Conservation (phyloP, 2,329 filamentous ascomycete species). For the Raffaelea arxii region DNA sequence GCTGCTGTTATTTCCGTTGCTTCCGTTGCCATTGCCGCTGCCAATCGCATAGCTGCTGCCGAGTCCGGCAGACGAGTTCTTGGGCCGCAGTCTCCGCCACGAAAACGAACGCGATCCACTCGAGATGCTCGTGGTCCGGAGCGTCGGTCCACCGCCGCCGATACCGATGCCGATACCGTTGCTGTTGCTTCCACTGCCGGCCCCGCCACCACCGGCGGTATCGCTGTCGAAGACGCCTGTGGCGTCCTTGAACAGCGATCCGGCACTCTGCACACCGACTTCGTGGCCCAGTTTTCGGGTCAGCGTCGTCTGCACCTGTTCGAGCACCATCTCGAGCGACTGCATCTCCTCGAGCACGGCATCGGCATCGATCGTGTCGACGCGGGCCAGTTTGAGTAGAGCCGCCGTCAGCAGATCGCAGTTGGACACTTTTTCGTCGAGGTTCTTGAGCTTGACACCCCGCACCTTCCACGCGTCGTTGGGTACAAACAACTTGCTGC, state of each 20-base stretch:
- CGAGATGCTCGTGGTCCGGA: slow-evolving; percentile 51
- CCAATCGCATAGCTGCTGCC: slow-evolving; percentile 37
- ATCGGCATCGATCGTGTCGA: slow-evolving; percentile 85
- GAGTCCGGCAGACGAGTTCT: slow-evolving; percentile 65
- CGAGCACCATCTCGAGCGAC: slow-evolving; percentile 70
- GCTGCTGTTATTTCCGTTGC: background rate
- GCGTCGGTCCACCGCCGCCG: slow-evolving; percentile 27
- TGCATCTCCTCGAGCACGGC: slow-evolving; percentile 93
- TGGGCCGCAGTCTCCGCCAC: slow-evolving; percentile 82
- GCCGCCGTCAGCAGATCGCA: slow-evolving; percentile 88
- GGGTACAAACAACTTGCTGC: slow-evolving; percentile 83
- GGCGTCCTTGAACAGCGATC: slow-evolving; percentile 66
- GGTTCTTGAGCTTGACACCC: slow-evolving; percentile 79
- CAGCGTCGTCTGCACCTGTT: slow-evolving; percentile 70
- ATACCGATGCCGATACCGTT: slow-evolving; percentile 40
- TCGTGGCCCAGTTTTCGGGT: slow-evolving; percentile 85
- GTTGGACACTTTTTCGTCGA: slow-evolving; percentile 89
- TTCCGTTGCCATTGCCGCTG: slow-evolving; percentile 13
- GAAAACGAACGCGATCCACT: slow-evolving; percentile 73
- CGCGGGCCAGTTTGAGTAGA: slow-evolving; percentile 68
- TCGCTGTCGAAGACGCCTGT: slow-evolving; percentile 35
- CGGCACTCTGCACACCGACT: slow-evolving; percentile 70
- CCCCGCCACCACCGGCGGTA: background rate
- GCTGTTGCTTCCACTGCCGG: slow-evolving; percentile 39
- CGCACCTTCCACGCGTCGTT: slow-evolving; percentile 90